Evolutionary conservation across 2,329 filamentous ascomycete species (phyloP), one percentile per base, ranked within the genome.

Genomic region (Pseudogymnoascus sp.): DNA sequence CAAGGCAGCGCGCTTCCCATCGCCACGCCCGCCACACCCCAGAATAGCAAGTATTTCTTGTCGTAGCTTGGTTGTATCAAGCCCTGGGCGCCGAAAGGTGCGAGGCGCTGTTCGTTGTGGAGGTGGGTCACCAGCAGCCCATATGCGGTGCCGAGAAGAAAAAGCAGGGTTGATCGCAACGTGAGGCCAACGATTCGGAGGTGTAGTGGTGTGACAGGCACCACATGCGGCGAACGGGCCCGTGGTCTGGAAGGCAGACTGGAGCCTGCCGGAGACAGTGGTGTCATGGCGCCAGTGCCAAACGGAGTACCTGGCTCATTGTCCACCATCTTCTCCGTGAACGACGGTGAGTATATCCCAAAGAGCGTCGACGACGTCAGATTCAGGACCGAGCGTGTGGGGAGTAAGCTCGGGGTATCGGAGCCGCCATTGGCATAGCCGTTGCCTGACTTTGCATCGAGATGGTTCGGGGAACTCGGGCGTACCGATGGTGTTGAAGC

Each of bases 351-450:
- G 79, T 96, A 99, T 71, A 99, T 99, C 62, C 95, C 93, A 69
- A 89, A 90, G 4, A 99, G 83, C 0, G 95, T 96, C 1, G 91
- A 93, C 8, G 90, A 88, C 3, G 91, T 96, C 65, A 99, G 82
- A 73, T 97, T 96, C 72, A 92, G 79, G 64, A 91, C 84, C 8
- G 91, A 96, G 67, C 89, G 86, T 23, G 88, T 89, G 64, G 90
- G 86, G 72, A 84, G 88, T 67, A 85, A 79, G 61, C 82, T 77
- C 64, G 68, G 75, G 66, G 70, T 73, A 36, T 67, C 70, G 46
- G 68, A 73, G 70, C 68, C 21, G 61, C 28, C 42, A 59, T 64
- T 56, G 61, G 63, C 16, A 50, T 60, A 18, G 16, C 56, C 31
- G 18, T 42, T 40, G 31, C 68, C 79, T 1, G 87, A 89, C 3